Evolutionary conservation across 176 grass and related monocot species (phyloP).

Genomic region (Musa schizocarpa): DNA sequence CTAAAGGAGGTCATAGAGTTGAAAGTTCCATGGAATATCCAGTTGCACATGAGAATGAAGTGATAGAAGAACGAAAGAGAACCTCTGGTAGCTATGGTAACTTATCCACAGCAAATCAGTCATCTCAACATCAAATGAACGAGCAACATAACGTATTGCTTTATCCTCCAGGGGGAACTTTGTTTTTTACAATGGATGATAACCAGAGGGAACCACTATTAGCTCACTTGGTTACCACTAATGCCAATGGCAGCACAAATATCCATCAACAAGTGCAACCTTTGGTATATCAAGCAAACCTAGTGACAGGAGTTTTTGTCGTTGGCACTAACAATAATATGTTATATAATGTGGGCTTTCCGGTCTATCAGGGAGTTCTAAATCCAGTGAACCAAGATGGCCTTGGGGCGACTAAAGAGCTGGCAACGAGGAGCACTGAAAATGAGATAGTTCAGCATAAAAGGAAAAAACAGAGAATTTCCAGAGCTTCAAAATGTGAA

Average conservation of each 20-base stretch:
- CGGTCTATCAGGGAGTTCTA: conserved; percentile 30
- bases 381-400: conserved; percentile 24
- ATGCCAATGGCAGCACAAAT: conserved; percentile 23
- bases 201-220: conserved; percentile 3
- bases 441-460: conserved; percentile 9
- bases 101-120: conserved; percentile 14
- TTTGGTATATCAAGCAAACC: conserved; percentile 44
- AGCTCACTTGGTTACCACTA: conserved; percentile 21
- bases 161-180: conserved; percentile 43
- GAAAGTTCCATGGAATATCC: not conserved
- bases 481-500: conserved; percentile 20
- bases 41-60: not conserved
- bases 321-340: conserved; percentile 29
- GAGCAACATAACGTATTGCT: conserved; percentile 49
- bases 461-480: conserved; percentile 2
- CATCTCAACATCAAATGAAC: conserved; percentile 18
- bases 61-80: conserved; percentile 4
- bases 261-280: conserved; percentile 16
- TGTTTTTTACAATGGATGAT: conserved; percentile 36
- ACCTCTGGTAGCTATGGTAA: too few species aligned
- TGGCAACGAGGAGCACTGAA: conserved; percentile 10
- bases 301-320: conserved; percentile 56
- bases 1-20: not conserved
- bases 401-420: conserved; percentile 6
- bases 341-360: conserved; percentile 33